Evolutionary conservation across 176 grass and related monocot species (phyloP), one percentile per base, ranked within the genome.

Genomic region (Sorghum bicolor): DNA sequence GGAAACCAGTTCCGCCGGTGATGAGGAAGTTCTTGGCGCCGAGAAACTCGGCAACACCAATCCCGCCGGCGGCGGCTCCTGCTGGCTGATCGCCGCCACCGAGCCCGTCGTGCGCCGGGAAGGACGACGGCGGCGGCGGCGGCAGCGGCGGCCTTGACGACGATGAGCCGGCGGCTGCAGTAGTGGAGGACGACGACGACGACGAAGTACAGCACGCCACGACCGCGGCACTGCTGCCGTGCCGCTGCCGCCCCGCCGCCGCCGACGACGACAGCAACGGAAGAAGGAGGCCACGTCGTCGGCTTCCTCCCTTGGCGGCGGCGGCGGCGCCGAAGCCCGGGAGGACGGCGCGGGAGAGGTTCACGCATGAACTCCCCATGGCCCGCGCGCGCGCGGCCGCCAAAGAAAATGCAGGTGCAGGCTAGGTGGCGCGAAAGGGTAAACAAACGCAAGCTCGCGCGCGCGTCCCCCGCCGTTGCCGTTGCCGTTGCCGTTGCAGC

Each of bases 1-100:
- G 85, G 89, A 98, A 98, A 4, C 96, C 96, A 33, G 93, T 98
- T 29, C 90, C 96, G 28, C 96, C 96, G 16, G 96, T 98, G 65
- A 98, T 70, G 72, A 98, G 91, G 34, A 98, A 93, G 67, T 93
- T 83, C 91, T 98, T 98, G 61, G 80, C 87, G 6, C 87, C 80
- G 22, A 98, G 89, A 38, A 98, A 95, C 60, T 84, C 79, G 6
- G 41, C 79, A 63, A 98, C 84, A 16, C 93, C 96, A 30, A 98
- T 87, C 28, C 96, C 93, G 4, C 77, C 76, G n/a, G 29, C 48
- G n/a, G 29, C 48, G 19, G 8, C 41, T 8, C n/a, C 68, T 14
- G 17, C 0, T 4, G 5, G n/a, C n/a, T n/a, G 24, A 73, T 47
- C 40, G 5, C 61, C 32, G 5, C 34, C 5, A 6, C 34, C 34